Evolutionary conservation across 805 yeast genomes (phyloP).

Genomic region (Saturnispora kantuleensis): DNA sequence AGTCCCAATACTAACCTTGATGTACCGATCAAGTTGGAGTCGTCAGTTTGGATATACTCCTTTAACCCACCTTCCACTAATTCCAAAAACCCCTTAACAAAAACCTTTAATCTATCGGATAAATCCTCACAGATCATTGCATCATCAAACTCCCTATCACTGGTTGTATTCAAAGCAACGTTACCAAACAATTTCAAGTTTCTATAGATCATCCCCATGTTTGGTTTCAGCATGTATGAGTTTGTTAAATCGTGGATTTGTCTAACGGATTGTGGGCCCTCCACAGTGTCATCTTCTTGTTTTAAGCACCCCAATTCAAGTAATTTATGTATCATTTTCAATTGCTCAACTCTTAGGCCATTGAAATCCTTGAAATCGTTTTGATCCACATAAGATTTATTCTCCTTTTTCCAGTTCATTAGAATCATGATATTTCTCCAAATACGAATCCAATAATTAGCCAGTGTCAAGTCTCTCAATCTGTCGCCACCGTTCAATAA

Average conservation of each 20-base stretch:
- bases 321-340: slow-evolving; percentile 28
- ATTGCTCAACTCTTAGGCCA: slow-evolving; percentile 25
- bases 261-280: slow-evolving; percentile 1
- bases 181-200: slow-evolving; percentile 48
- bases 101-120: slow-evolving; percentile 41
- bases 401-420: slow-evolving; percentile 52
- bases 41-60: slow-evolving; percentile 46
- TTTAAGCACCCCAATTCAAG: slow-evolving; percentile 20
- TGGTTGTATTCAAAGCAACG: slow-evolving; percentile 7
- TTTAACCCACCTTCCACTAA: slow-evolving; percentile 43
- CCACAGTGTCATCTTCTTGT: slow-evolving; percentile 9
- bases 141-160: slow-evolving; percentile 10
- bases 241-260: slow-evolving; percentile 38
- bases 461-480: slow-evolving; percentile 37
- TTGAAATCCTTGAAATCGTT: slow-evolving; percentile 15
- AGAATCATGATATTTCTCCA: slow-evolving; percentile 58
- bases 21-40: slow-evolving; percentile 14
- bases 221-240: slow-evolving; percentile 43
- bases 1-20: slow-evolving; percentile 13
- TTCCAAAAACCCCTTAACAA: slow-evolving; percentile 42
- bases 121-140: slow-evolving; percentile 44
- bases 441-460: slow-evolving; percentile 55
- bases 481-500: slow-evolving; percentile 36
- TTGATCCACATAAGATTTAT: slow-evolving; percentile 14
- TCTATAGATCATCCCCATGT: slow-evolving; percentile 30